phyloP scores from a whole-genome alignment of 2,329 filamentous ascomycete species.

The Arachnomyces sp. region DNA sequence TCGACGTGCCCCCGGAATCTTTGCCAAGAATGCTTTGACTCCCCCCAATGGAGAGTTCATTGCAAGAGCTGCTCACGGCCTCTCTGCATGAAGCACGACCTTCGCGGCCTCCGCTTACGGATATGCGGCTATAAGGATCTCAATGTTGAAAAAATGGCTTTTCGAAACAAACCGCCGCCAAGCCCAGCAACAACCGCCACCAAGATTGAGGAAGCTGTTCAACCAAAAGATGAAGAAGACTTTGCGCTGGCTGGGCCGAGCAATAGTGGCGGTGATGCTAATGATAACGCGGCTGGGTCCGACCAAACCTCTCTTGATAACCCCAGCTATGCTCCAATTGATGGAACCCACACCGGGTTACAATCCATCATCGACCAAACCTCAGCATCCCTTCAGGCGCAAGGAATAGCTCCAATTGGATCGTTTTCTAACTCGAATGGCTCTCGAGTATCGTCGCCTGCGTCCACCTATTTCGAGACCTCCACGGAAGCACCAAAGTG shows the following conservation, averaged over 20 bases:
- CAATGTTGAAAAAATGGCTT: conserved; percentile 38
- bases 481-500: conserved; percentile 30
- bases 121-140: conserved; percentile 52
- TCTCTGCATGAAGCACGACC: conserved; percentile 52
- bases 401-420: conserved; percentile 27
- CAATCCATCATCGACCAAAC: conserved; percentile 15
- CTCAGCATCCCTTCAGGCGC: conserved; percentile 17
- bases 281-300: too few species aligned
- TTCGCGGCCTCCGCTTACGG: conserved; percentile 47
- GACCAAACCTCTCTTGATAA: too few species aligned
- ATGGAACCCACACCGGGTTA: conserved; percentile 3
- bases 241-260: too few species aligned
- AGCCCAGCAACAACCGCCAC: too few species aligned
- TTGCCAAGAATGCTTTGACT: conserved; percentile 50
- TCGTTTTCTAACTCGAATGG: conserved; percentile 33
- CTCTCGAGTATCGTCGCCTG: conserved; percentile 32
- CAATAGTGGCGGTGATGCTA: too few species aligned
- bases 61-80: conserved; percentile 50
- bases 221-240: too few species aligned
- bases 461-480: conserved; percentile 30
- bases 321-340: too few species aligned
- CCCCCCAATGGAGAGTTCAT: conserved; percentile 52
- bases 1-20: conserved; percentile 48
- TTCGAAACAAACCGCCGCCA: conserved; percentile 24
- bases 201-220: too few species aligned